Base-by-base conservation (phyloP, 1,139 yeast genomes). In the Geotrichum siamense region DNA sequence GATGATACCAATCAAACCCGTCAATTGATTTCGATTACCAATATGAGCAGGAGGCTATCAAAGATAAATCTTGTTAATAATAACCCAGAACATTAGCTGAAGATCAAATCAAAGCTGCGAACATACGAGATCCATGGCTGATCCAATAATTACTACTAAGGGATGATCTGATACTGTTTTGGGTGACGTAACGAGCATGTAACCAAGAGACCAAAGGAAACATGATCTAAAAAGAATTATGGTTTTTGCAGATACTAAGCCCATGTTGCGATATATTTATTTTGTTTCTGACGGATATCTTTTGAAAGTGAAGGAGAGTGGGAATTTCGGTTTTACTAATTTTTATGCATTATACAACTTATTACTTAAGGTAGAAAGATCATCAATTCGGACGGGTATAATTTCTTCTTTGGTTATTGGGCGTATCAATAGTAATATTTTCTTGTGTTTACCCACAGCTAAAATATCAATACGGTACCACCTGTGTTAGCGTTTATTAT, bases 61-160 rank as follows among this genome's bases (percentile, higher is more conserved):
- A 20, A 42, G 44, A 10, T 27, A 22, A 29, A 29, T 28, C 19
- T 20, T 39, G 4, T 32, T 17, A 13, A 16, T 8, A 4, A 25
- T 12, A 3, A 15, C 21, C 19, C 31, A 19, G 9, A 3, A 3
- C 12, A 33, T 2, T 6, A 3, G n/a, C 19, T n/a, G 13, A 32
- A 38, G 16, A 13, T 37, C 15, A 25, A 21, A 15, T 35, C 9
- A 38, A n/a, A n/a, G n/a, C n/a, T n/a, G n/a, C n/a, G 10, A 21
- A 49, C 61, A 36, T 44, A 55, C 64, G 48, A 75, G 61, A 50
- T 66, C 66, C 76, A 79, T 73, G 22, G 82, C 77, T 53, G 71
- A 74, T 2, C 82, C 79, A 42, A 79, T 61, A 12, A 78, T 60
- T 2, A 76, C 50, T 5, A 74, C 69, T 36, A 74, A 65, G n/a